phyloP scores from a whole-genome alignment of 345 rosid species.

The Eucalyptus caleyi region DNA sequence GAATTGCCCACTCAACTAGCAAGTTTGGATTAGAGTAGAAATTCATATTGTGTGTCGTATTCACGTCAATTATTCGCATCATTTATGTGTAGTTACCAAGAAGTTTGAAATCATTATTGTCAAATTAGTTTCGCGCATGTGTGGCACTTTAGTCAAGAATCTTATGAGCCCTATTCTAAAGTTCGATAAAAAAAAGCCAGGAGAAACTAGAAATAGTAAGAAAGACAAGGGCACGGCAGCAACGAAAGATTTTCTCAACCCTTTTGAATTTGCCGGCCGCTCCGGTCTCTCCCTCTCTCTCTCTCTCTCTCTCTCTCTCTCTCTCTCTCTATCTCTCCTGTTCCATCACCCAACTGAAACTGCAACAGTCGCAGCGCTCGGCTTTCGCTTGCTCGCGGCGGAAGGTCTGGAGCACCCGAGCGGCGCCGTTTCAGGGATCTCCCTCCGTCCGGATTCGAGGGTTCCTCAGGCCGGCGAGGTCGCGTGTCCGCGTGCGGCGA shows the following conservation, averaged over 20 bases:
- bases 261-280: background rate
- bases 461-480: background rate
- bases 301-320: too few relatives aligned
- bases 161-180: background rate
- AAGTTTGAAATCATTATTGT: background rate
- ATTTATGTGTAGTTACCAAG: background rate
- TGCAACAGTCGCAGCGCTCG: background rate
- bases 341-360: background rate
- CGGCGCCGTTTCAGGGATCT: background rate
- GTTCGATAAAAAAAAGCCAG: background rate
- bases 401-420: background rate
- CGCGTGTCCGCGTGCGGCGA: background rate
- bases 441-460: background rate
- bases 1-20: rapidly evolving
- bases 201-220: background rate
- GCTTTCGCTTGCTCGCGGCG: background rate
- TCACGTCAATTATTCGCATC: rapidly evolving
- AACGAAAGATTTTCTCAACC: background rate
- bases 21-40: background rate
- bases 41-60: background rate
- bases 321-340: background rate
- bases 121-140: background rate
- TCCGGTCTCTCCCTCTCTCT: too few relatives aligned
- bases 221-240: background rate
- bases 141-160: background rate